A percentile compares a stretch with the other conserved stretches of the same genome.
phyloP scores from a whole-genome alignment of 108 stramenopile genomes.

The Nitzschia sp. region DNA sequence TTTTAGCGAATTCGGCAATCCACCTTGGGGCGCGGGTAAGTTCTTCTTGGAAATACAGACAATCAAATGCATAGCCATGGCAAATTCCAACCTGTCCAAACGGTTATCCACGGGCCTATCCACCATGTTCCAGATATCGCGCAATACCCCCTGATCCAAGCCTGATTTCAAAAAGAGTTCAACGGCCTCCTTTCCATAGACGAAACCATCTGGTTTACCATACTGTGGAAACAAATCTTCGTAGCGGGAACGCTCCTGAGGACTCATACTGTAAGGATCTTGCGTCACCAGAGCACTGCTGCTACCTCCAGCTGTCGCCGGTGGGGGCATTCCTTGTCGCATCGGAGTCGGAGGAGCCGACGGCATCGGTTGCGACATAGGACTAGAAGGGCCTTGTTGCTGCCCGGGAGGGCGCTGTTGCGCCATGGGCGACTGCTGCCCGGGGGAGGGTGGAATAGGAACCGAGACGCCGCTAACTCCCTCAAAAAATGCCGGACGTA shows the following conservation, averaged over 20 bases:
- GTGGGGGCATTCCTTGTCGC: neutral
- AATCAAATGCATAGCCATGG: slow-evolving; percentile 95
- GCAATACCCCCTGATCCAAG: slow-evolving; percentile 36
- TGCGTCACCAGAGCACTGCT: slow-evolving; percentile 62
- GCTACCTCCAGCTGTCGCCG: neutral
- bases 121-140: slow-evolving; percentile 88
- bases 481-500: slow-evolving; percentile 72
- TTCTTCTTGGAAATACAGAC: slow-evolving; percentile 91
- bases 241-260: slow-evolving; percentile 80
- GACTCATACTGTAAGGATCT: slow-evolving; percentile 83
- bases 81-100: slow-evolving; percentile 88
- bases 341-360: neutral
- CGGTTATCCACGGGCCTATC: slow-evolving; percentile 90
- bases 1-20: slow-evolving; percentile 66
- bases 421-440: slow-evolving; percentile 19
- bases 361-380: neutral
- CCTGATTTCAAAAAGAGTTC: slow-evolving; percentile 89
- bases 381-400: slow-evolving; percentile 15
- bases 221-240: slow-evolving; percentile 85
- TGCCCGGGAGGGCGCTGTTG: slow-evolving; percentile 26
- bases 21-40: slow-evolving; percentile 55
- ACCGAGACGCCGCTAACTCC: slow-evolving; percentile 54
- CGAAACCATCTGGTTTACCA: slow-evolving; percentile 79
- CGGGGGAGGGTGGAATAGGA: slow-evolving; percentile 35
- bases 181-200: slow-evolving; percentile 88